Evolutionary conservation across 495 filamentous ascomycete genomes (phyloP).

Genomic region (Pseudomonodictys pantanalensis): DNA sequence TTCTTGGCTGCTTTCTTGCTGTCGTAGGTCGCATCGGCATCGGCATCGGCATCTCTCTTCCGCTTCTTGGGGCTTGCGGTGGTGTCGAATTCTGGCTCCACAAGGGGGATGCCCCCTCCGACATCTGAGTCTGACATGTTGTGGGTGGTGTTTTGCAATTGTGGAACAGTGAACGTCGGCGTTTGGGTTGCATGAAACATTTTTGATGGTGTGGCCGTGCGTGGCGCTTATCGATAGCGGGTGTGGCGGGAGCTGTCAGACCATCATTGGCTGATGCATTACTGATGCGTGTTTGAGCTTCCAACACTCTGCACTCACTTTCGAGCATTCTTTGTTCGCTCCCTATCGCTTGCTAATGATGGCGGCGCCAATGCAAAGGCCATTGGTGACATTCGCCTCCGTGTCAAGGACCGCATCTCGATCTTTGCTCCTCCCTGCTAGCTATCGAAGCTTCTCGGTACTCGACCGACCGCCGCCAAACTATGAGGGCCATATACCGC

Average conservation of each 20-base stretch:
- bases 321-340: too few relatives aligned
- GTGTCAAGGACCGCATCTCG: neutral
- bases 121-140: constrained; percentile 39
- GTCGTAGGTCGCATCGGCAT: constrained; percentile 12
- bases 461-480: constrained; percentile 76
- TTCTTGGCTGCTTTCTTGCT: constrained; percentile 38
- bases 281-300: too few relatives aligned
- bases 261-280: neutral
- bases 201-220: neutral
- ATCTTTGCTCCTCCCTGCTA: constrained; percentile 17
- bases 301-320: too few relatives aligned
- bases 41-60: constrained; percentile 32
- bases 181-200: neutral
- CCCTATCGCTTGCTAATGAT: neutral
- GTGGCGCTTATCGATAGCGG: neutral
- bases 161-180: constrained; percentile 5
- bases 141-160: neutral
- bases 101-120: constrained; percentile 32
- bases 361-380: constrained; percentile 12
- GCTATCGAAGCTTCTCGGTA: constrained; percentile 60
- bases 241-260: neutral
- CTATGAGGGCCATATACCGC: constrained; percentile 90
- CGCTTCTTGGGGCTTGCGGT: constrained; percentile 35
- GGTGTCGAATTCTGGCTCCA: constrained; percentile 22
- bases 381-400: neutral